phyloP scores from a whole-genome alignment of 768 basidiomycete species.

The Naganishia kalamii region DNA sequence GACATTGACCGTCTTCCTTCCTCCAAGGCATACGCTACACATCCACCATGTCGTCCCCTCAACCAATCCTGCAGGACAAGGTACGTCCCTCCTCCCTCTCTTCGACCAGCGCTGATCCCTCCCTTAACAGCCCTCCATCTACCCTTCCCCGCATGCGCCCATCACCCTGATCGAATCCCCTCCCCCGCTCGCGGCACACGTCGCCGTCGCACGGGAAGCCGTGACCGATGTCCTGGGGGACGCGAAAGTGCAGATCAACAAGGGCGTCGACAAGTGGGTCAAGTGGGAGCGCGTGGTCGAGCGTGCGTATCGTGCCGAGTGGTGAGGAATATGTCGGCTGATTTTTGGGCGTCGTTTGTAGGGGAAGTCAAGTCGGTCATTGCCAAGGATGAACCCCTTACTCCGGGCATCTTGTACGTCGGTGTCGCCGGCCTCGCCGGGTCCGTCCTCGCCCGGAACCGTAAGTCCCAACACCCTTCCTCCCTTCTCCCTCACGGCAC shows the following conservation, averaged over 20 bases:
- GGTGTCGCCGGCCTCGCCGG: constrained; percentile 81
- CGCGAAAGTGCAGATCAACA: constrained; percentile 63
- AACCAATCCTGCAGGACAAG: not conserved
- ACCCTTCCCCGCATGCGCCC: constrained; percentile 59
- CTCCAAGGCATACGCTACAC: too few species aligned
- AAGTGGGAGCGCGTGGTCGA: constrained; percentile 77
- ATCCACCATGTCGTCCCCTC: not conserved
- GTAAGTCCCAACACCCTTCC: constrained; percentile 39
- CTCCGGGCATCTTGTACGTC: constrained; percentile 83
- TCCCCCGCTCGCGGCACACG: constrained; percentile 67
- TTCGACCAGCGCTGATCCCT: not conserved
- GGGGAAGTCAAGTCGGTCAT: constrained; percentile 76
- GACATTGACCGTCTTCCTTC: too few species aligned
- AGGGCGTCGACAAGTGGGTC: constrained; percentile 73
- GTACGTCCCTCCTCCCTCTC: not conserved
- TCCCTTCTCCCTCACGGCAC: not conserved
- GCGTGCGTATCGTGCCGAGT: constrained; percentile 52
- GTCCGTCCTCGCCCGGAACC: constrained; percentile 76
- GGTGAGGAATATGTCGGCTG: not conserved
- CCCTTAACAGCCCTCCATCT: constrained; percentile 67
- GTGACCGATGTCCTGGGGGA: constrained; percentile 56
- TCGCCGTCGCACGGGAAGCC: constrained; percentile 62
- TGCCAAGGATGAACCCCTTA: constrained; percentile 71
- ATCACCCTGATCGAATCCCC: constrained; percentile 67
- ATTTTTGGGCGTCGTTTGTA: constrained; percentile 38